Conservation (phyloP, 208 protist species). For the Crithidia bombi region DNA sequence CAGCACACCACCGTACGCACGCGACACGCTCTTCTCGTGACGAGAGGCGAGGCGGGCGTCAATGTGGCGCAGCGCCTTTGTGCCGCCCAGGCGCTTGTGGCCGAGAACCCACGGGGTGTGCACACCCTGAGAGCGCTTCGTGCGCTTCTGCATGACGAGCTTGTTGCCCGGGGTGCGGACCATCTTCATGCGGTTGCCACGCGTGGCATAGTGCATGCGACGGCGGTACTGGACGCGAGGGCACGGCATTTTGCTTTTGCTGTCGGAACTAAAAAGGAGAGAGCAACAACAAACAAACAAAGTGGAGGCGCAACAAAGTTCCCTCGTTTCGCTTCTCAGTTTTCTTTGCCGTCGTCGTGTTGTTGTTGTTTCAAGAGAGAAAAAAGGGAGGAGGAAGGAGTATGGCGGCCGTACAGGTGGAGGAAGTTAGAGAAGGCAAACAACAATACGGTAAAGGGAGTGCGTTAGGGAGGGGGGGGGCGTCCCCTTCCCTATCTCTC, state of each 20-base stretch:
- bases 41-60: constrained; percentile 85
- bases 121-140: constrained; percentile 94
- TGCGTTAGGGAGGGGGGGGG: too few relatives aligned
- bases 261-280: constrained; percentile 1
- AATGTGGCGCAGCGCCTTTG: constrained; percentile 90
- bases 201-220: constrained; percentile 81
- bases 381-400: background rate
- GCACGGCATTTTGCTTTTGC: constrained; percentile 67
- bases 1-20: constrained; percentile 97
- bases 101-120: constrained; percentile 94
- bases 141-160: constrained; percentile 94
- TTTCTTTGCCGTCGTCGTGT: constrained; percentile 7
- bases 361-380: background rate
- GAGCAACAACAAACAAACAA: constrained; percentile 1
- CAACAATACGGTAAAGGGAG: too few relatives aligned
- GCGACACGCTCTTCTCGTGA: constrained; percentile 95
- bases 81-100: constrained; percentile 91
- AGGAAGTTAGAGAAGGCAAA: too few relatives aligned
- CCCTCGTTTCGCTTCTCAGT: constrained; percentile 7
- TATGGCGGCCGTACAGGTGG: background rate
- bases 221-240: constrained; percentile 79
- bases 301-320: background rate
- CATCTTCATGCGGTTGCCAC: constrained; percentile 83
- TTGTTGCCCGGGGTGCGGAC: constrained; percentile 91
- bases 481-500: too few relatives aligned